phyloP scores from a whole-genome alignment of 2,329 filamentous ascomycete species.

The Aspergillus sp. region DNA sequence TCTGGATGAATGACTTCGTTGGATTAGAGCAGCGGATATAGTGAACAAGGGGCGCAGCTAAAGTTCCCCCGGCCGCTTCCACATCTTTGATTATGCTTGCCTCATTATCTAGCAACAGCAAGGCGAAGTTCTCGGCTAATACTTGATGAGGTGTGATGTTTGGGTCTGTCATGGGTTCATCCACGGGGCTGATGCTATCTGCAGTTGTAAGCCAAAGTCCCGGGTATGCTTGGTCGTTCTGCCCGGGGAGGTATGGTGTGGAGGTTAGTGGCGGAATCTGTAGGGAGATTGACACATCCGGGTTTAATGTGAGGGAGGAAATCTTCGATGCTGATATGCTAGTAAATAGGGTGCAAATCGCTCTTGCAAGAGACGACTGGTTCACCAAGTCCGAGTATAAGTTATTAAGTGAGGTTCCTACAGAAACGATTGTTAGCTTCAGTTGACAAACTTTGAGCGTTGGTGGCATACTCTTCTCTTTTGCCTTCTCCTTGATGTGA shows the following conservation, averaged over 20 bases:
- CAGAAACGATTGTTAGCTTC: slow-evolving; percentile 13
- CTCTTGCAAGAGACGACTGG: slow-evolving; percentile 75
- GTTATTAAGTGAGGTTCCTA: slow-evolving; percentile 36
- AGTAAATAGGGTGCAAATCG: slow-evolving; percentile 77
- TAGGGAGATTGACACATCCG: slow-evolving; percentile 59
- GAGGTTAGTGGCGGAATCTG: slow-evolving; percentile 65
- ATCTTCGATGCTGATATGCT: slow-evolving; percentile 83
- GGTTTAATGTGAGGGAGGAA: slow-evolving; percentile 76
- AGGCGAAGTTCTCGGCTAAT: slow-evolving; percentile 80
- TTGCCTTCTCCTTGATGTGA: slow-evolving; percentile 75
- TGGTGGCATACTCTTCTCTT: slow-evolving; percentile 53
- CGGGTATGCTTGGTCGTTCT: slow-evolving; percentile 67
- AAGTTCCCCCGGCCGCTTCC: slow-evolving; percentile 69
- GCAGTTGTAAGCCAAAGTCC: slow-evolving; percentile 87
- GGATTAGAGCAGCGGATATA: slow-evolving; percentile 61
- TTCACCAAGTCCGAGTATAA: slow-evolving; percentile 49
- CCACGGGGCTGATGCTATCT: slow-evolving; percentile 72
- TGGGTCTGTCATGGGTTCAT: slow-evolving; percentile 60
- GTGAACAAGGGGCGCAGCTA: slow-evolving; percentile 75
- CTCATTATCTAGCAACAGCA: slow-evolving; percentile 82
- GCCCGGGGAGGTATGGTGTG: slow-evolving; percentile 69
- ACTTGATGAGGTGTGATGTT: slow-evolving; percentile 54
- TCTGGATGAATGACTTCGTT: slow-evolving; percentile 69
- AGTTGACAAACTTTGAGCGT: neutral
- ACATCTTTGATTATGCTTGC: slow-evolving; percentile 72